Conservation (phyloP, 2,329 filamentous ascomycete genomes). For the Fusarium sulawesiense region DNA sequence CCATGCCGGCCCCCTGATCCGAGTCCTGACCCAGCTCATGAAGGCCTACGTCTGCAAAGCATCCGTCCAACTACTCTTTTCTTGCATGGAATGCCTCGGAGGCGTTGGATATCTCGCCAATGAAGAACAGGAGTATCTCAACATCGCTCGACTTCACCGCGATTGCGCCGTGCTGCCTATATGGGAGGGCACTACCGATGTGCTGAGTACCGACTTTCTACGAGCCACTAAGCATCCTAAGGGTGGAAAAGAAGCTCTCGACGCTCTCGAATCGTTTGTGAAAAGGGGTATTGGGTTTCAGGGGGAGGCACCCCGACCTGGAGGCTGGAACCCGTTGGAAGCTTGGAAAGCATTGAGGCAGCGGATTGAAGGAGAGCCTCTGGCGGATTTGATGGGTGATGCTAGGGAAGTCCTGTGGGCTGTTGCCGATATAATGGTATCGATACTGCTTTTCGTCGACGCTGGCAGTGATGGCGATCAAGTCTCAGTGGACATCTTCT, state of each 20-base stretch:
- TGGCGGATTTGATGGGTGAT: slow-evolving; percentile 57
- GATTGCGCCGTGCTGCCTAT: slow-evolving; percentile 74
- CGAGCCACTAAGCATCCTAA: slow-evolving; percentile 60
- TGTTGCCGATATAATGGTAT: slow-evolving; percentile 58
- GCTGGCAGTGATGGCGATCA: slow-evolving; percentile 51
- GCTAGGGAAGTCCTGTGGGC: slow-evolving; percentile 59
- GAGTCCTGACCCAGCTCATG: slow-evolving; percentile 68
- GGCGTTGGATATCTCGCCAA: slow-evolving; percentile 76
- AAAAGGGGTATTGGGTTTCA: slow-evolving; percentile 38
- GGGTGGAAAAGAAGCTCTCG: slow-evolving; percentile 51
- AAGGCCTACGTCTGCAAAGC: slow-evolving; percentile 69
- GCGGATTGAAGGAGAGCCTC: slow-evolving; percentile 50
- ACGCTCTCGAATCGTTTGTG: slow-evolving; percentile 59
- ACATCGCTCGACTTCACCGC: slow-evolving; percentile 73
- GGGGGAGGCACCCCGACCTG: slow-evolving; percentile 40
- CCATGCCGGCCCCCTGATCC: slow-evolving; percentile 59
- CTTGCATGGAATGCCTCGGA: slow-evolving; percentile 72
- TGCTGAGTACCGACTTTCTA: slow-evolving; percentile 67
- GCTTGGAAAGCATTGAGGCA: slow-evolving; percentile 56
- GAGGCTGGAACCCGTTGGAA: slow-evolving; percentile 47
- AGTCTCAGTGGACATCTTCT: slow-evolving; percentile 54
- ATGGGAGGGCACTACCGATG: slow-evolving; percentile 80
- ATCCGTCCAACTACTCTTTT: slow-evolving; percentile 62
- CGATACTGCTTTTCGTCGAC: slow-evolving; percentile 57
- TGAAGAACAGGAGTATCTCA: slow-evolving; percentile 71